These are phyloP conservation scores for Galerina sulciceps DNA, from an alignment of 768 basidiomycete genomes.

Conservation along the genomic window DNA sequence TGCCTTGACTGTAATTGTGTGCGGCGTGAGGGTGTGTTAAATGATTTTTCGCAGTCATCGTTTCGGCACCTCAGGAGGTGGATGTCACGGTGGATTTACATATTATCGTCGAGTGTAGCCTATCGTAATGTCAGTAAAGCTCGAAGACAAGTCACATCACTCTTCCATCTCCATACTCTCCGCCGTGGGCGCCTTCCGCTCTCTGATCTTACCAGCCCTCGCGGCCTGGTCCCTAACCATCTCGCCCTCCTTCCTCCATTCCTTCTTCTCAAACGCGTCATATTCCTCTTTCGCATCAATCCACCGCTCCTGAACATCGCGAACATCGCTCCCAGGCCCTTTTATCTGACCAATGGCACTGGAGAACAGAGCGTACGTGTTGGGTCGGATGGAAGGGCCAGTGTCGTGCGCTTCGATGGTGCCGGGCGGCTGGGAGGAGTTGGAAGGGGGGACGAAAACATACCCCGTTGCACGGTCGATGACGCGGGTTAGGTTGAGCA, in stretches of 20 bases:
- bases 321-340: conserved; percentile 55
- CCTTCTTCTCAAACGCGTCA: conserved; percentile 77
- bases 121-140: no score
- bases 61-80: no score
- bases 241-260: conserved; percentile 82
- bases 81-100: no score
- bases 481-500: conserved; percentile 82
- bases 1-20: no score
- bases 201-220: conserved; percentile 33
- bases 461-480: conserved; percentile 95
- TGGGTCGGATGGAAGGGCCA: conserved; percentile 55
- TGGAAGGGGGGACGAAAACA: conserved; percentile 71
- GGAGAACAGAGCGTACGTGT: conserved; percentile 70
- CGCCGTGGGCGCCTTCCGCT: conserved; percentile 25
- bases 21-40: no score
- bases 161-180: not conserved
- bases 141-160: no score
- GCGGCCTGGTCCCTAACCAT: conserved; percentile 47
- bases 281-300: conserved; percentile 82
- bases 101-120: no score
- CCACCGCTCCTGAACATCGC: conserved; percentile 94
- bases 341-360: conserved; percentile 60
- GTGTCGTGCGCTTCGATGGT: conserved; percentile 36
- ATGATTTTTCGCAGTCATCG: no score
- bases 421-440: conserved; percentile 36